These are phyloP conservation scores for Penicillium sp. DNA, from an alignment of 2,329 filamentous ascomycete species.

Conservation along the genomic window DNA sequence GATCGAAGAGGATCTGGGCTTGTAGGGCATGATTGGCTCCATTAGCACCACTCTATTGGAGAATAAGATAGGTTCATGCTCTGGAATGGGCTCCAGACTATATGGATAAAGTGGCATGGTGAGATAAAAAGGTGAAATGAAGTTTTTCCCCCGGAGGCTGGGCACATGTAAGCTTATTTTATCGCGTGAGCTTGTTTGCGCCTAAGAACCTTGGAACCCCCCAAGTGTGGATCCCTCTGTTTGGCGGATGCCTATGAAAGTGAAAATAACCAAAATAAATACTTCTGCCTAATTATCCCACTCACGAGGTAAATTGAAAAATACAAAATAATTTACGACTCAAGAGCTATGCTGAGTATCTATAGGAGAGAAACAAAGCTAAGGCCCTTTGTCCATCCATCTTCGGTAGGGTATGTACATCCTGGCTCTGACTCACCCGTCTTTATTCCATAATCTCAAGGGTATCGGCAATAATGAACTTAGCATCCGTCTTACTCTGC, in stretches of 20 bases:
- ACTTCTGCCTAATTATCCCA: not conserved
- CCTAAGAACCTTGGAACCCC: not conserved
- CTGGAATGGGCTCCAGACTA: not conserved
- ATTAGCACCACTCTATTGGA: not conserved
- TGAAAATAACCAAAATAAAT: not conserved
- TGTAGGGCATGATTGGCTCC: not conserved
- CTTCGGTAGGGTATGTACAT: not conserved
- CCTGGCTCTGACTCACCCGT: too few species aligned
- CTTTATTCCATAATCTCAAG: conserved; percentile 52
- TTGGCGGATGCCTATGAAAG: not conserved
- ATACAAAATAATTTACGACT: too few species aligned
- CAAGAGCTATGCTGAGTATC: too few species aligned
- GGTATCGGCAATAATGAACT: conserved; percentile 62
- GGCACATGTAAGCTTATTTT: not conserved
- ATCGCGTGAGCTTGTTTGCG: not conserved
- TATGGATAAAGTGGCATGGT: not conserved
- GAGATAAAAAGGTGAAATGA: not conserved
- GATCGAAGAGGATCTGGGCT: not conserved
- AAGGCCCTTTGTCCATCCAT: not conserved
- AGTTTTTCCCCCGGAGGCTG: not conserved
- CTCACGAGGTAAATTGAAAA: too few species aligned
- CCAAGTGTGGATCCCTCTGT: not conserved
- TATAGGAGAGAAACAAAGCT: not conserved
- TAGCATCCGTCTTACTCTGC: conserved; percentile 67
- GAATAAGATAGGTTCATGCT: not conserved